Evolutionary conservation across 1,284 basidiomycete genomes (phyloP).

Genomic region (Trichosporon inkin): DNA sequence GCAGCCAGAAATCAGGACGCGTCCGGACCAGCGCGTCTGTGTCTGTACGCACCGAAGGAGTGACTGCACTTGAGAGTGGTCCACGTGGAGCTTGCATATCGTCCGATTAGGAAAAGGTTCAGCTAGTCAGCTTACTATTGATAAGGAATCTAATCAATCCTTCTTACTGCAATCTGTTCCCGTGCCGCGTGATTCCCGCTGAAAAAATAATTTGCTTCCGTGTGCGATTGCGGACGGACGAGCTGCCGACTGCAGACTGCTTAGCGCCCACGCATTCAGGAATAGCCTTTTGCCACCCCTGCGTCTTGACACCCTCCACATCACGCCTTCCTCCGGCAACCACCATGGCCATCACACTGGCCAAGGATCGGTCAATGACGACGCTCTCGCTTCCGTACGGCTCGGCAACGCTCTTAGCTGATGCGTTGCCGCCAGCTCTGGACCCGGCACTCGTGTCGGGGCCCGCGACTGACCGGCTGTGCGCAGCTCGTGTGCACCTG

Average conservation of each 20-base stretch:
- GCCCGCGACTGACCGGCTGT: conserved; percentile 14
- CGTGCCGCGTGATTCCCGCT: no score
- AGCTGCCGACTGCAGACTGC: background rate
- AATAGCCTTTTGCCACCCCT: conserved; percentile 9
- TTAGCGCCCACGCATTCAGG: conserved; percentile 1
- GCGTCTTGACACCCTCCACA: conserved; percentile 3
- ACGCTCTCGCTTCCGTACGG: conserved; percentile 3
- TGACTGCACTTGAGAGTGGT: no score
- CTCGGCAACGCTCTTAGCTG: background rate
- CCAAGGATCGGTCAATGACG: conserved; percentile 3
- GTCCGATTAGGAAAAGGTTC: no score
- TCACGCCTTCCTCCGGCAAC: conserved; percentile 1
- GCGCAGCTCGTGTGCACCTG: conserved; percentile 20
- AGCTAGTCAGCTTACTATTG: background rate
- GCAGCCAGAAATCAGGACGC: background rate
- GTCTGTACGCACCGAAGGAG: no score
- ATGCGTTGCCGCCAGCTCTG: conserved; percentile 15
- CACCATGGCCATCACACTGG: conserved; percentile 9
- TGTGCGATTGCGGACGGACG: background rate
- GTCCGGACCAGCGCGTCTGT: background rate
- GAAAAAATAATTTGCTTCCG: conserved; percentile 8
- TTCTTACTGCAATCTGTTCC: no score
- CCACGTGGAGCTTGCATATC: background rate
- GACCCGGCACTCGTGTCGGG: conserved; percentile 14
- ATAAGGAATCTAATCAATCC: no score